These are phyloP conservation scores for Fusarium keratoplasticum DNA, from an alignment of 2,329 filamentous ascomycete genomes.

Conservation along the genomic window DNA sequence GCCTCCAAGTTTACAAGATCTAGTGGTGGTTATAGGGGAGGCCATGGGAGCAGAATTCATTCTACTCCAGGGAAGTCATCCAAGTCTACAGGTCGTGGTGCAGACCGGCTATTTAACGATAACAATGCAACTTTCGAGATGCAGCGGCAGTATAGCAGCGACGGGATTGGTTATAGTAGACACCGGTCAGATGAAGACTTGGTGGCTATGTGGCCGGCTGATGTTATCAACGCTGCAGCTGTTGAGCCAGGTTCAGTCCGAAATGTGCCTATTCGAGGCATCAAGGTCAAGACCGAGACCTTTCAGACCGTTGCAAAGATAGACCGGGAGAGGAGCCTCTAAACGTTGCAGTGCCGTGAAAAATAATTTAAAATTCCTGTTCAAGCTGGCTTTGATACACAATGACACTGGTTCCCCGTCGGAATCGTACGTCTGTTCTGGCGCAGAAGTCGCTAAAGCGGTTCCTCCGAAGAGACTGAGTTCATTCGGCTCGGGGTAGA, in stretches of 20 bases:
- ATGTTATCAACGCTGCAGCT: background rate
- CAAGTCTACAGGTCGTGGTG: background rate
- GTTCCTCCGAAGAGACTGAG: background rate
- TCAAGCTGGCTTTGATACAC: background rate
- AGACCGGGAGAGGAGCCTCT: background rate
- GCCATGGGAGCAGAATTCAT: background rate
- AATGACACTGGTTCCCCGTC: background rate
- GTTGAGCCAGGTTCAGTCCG: background rate
- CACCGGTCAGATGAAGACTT: background rate
- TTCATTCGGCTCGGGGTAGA: background rate
- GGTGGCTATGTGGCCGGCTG: background rate
- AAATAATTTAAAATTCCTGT: background rate
- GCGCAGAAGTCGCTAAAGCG: background rate
- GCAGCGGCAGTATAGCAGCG: background rate
- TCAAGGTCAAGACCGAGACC: background rate
- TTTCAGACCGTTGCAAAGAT: background rate
- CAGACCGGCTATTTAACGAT: background rate
- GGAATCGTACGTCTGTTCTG: background rate
- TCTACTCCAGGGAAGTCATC: background rate
- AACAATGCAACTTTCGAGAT: background rate
- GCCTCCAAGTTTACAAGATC: background rate
- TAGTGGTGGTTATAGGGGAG: background rate
- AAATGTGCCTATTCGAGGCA: background rate
- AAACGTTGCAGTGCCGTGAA: background rate
- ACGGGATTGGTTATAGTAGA: background rate